Evolutionary conservation across 495 filamentous ascomycete genomes (phyloP).

Genomic region (Neurospora sp.): DNA sequence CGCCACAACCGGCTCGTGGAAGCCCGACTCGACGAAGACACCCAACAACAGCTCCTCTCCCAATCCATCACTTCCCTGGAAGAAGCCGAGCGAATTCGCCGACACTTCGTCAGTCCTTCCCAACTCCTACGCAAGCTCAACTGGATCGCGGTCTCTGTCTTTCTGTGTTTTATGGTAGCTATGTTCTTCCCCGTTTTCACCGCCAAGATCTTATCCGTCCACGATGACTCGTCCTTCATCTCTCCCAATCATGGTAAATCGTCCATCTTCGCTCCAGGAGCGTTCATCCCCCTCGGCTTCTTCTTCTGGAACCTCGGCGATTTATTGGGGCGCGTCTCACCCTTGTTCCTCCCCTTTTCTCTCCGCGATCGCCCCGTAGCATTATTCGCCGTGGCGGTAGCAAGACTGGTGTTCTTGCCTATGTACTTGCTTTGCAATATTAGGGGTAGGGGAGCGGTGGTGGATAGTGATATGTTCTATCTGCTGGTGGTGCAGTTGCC

Average conservation of each 20-base stretch:
- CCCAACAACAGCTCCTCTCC: slow-evolving; percentile 21
- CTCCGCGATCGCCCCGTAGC: slow-evolving; percentile 50
- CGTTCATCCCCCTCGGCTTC: slow-evolving; percentile 85
- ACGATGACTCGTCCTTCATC: slow-evolving; percentile 29
- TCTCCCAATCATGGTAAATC: slow-evolving; percentile 12
- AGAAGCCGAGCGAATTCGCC: slow-evolving; percentile 34
- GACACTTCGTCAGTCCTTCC: slow-evolving; percentile 54
- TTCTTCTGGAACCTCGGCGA: slow-evolving; percentile 93
- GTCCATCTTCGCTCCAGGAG: slow-evolving; percentile 50
- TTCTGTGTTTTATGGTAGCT: slow-evolving; percentile 67
- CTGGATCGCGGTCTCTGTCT: slow-evolving; percentile 60
- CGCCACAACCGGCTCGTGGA: slow-evolving; percentile 34
- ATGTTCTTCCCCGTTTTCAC: slow-evolving; percentile 97
- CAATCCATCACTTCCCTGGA: slow-evolving; percentile 33
- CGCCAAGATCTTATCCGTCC: slow-evolving; percentile 63
- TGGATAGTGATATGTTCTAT: slow-evolving; percentile 81
- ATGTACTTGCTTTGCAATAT: slow-evolving; percentile 87
- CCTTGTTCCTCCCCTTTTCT: slow-evolving; percentile 50
- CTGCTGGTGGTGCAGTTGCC: slow-evolving; percentile 68
- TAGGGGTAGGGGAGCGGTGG: slow-evolving; percentile 52
- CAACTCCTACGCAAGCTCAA: slow-evolving; percentile 62
- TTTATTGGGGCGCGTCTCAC: slow-evolving; percentile 61
- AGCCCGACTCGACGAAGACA: slow-evolving; percentile 19
- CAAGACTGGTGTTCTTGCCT: slow-evolving; percentile 63
- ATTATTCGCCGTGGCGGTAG: slow-evolving; percentile 54